Conservation (phyloP, 768 basidiomycete species). For the Boletus coccyginus region DNA sequence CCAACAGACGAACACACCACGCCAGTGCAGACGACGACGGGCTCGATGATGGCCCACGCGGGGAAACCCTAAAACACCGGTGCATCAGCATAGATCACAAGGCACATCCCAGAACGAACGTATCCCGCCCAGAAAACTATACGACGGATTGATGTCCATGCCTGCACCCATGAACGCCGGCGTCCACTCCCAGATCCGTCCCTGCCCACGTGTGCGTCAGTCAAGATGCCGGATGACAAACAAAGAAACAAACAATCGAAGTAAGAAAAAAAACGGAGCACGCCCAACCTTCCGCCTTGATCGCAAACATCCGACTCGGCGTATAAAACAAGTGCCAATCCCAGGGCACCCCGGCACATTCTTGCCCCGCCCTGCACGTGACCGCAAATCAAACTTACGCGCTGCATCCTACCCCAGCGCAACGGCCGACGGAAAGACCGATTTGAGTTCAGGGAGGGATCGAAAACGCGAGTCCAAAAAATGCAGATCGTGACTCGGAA, state of each 20-base stretch:
- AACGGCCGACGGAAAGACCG: constrained; percentile 64
- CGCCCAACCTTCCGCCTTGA: constrained; percentile 54
- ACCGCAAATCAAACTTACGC: constrained; percentile 53
- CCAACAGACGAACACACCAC: neutral
- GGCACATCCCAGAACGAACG: constrained; percentile 19
- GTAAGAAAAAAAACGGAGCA: neutral
- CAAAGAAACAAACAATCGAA: too few relatives aligned
- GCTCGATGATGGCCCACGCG: constrained; percentile 63
- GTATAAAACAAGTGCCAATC: constrained; percentile 69
- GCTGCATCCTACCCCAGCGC: constrained; percentile 51
- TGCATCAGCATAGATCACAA: neutral
- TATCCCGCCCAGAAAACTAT: constrained; percentile 48
- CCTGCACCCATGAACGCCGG: constrained; percentile 61
- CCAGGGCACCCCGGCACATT: constrained; percentile 58
- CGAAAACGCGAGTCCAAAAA: constrained; percentile 67
- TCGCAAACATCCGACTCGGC: constrained; percentile 53
- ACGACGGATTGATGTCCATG: constrained; percentile 54
- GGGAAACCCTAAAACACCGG: constrained; percentile 43
- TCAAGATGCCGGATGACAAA: neutral
- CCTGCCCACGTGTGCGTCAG: constrained; percentile 15
- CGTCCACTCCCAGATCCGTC: constrained; percentile 30
- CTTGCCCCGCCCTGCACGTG: constrained; percentile 49
- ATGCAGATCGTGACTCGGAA: constrained; percentile 44
- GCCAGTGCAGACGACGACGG: constrained; percentile 51
- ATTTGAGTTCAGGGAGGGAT: constrained; percentile 61